phyloP scores from a whole-genome alignment of 1,139 yeast species.

The Eremothecium cymbalariae region DNA sequence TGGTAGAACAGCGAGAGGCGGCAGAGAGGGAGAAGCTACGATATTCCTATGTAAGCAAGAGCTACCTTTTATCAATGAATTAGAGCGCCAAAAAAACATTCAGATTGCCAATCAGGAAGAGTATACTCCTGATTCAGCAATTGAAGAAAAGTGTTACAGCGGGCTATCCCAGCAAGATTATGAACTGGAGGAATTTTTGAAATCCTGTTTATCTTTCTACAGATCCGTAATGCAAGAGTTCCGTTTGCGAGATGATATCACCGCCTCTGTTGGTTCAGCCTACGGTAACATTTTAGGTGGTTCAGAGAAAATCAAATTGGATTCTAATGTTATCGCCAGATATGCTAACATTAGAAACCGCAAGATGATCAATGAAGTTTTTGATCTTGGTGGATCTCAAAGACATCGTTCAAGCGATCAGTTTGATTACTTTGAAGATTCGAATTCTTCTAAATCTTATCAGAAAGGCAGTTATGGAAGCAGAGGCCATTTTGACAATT shows the following conservation, averaged over 20 bases:
- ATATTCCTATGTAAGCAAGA: constrained; percentile 46
- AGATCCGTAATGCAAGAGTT: constrained; percentile 22
- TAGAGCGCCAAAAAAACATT: constrained; percentile 43
- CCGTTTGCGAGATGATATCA: constrained; percentile 15
- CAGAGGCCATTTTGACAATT: no score
- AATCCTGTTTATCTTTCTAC: constrained; percentile 25
- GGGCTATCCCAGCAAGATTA: constrained; percentile 24
- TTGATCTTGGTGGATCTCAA: constrained; percentile 8
- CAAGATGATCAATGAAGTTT: constrained; percentile 8
- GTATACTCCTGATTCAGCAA: constrained; percentile 21
- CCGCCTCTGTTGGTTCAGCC: constrained; percentile 20
- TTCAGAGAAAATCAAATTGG: constrained; percentile 17
- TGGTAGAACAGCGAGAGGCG: constrained; percentile 96
- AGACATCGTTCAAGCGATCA: no score
- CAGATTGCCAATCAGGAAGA: constrained; percentile 38
- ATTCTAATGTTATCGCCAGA: constrained; percentile 10
- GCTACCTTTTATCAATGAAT: constrained; percentile 38
- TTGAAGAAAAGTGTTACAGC: constrained; percentile 18
- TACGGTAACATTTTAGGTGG: constrained; percentile 24
- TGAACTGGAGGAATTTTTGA: constrained; percentile 21
- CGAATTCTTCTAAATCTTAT: no score
- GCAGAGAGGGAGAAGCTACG: constrained; percentile 62
- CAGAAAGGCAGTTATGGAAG: no score
- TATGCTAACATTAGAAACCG: constrained; percentile 7
- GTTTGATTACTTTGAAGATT: no score